Base-by-base conservation (phyloP, 768 basidiomycete species). In the Boletus pseudopeckii region DNA sequence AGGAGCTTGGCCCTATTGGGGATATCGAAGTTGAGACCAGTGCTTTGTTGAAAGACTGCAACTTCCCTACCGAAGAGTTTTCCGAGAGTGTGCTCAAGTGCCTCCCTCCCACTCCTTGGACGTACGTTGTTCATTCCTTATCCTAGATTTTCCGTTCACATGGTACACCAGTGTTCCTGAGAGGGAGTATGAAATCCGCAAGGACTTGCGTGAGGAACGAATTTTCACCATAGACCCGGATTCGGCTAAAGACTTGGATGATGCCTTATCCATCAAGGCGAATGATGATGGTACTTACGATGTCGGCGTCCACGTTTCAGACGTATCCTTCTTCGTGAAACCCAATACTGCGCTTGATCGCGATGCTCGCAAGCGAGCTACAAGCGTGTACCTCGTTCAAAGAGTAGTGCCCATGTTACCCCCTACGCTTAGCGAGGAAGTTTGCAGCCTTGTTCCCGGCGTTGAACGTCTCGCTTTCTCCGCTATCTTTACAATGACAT, bases 51-150 rank as follows among this genome's bases (percentile, higher is more conserved):
- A 98, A 98, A 72, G 97, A 99, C 70, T 98, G 94, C 79, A 98
- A 98, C 73, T 98, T 98, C 85, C 92, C 96, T 2, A 90, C 92
- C 0, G 94, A 96, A 71, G 97, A 98, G 58, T 99, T 99, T 72
- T 83, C 87, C 9, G 97, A 99, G 44, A 90, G 90, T 64, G 94
- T 98, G 22, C 66, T 93, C 58, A 98, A 98, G 71, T 98, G 97
- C 67, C 74, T 98, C 24, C 97, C 97, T 45, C 97, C 97, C 22
- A 80, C 90, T 56, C 97, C 97, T 14, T 99, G 94, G 94, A 83
- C 79, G 88, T 92, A 68, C 73, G 88, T 54, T 50, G 5, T 59
- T 36, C 9, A 38, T 42, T 49, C 32, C 3, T 28, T 30, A 18
- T 20, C 9, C 42, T 52, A 6, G 24, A 13, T 36, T 15, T n/a